A percentile compares a stretch with the other conserved stretches of the same genome.
Conservation (phyloP, 2,329 filamentous ascomycete species). For the Nigrospora oryzae region DNA sequence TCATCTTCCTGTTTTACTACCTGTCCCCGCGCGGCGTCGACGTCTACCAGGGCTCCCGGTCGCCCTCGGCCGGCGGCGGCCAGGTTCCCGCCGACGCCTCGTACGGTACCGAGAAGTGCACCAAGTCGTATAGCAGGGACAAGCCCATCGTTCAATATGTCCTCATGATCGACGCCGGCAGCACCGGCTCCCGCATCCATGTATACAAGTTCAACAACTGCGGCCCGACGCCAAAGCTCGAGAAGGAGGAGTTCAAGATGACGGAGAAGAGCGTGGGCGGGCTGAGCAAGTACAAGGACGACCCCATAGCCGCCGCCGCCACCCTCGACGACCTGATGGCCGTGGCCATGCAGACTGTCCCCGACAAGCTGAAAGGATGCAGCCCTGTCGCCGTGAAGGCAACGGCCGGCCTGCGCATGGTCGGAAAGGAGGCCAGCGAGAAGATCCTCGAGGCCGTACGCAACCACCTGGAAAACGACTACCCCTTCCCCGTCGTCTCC, state of each 20-base stretch:
- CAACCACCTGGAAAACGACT: slow-evolving; percentile 72
- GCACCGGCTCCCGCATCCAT: slow-evolving; percentile 95
- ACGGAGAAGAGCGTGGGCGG: slow-evolving; percentile 79
- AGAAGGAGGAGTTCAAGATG: slow-evolving; percentile 88
- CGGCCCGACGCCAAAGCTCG: slow-evolving; percentile 86
- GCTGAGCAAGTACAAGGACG: slow-evolving; percentile 77
- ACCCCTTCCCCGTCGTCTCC: slow-evolving; percentile 90
- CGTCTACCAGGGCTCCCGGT: slow-evolving; percentile 38
- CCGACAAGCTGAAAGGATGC: slow-evolving; percentile 83
- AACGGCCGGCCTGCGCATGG: slow-evolving; percentile 83
- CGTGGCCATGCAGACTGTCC: slow-evolving; percentile 75
- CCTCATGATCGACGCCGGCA: slow-evolving; percentile 97
- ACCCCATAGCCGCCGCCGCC: slow-evolving; percentile 80
- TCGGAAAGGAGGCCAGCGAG: slow-evolving; percentile 72
- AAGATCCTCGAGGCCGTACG: slow-evolving; percentile 83
- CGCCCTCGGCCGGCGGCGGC: slow-evolving; percentile 24
- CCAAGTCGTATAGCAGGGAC: slow-evolving; percentile 72
- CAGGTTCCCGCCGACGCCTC: slow-evolving; percentile 52
- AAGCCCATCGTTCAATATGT: slow-evolving; percentile 97
- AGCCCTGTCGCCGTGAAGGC: slow-evolving; percentile 96
- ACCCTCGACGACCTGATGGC: slow-evolving; percentile 84
- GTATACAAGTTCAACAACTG: slow-evolving; percentile 99
- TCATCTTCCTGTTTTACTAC: slow-evolving; percentile 56
- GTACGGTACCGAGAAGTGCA: slow-evolving; percentile 66
- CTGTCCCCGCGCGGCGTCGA: slow-evolving; percentile 51